Conservation (phyloP, 768 basidiomycete genomes). For the Suillus weaverae region DNA sequence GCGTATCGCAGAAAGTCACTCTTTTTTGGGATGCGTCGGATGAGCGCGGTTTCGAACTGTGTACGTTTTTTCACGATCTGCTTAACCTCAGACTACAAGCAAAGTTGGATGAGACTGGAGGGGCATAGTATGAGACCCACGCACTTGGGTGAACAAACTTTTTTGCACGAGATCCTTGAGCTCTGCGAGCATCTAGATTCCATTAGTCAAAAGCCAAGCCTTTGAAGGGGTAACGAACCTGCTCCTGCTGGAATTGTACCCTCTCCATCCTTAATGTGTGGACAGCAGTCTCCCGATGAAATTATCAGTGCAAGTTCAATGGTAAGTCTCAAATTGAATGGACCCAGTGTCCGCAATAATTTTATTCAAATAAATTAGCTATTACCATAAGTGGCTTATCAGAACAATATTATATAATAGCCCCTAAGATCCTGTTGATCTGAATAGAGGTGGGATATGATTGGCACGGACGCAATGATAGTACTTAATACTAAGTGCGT, state of each 20-base stretch:
- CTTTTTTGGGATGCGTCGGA: slow-evolving; percentile 83
- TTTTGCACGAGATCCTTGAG: slow-evolving; percentile 89
- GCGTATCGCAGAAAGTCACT: slow-evolving; percentile 88
- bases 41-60: slow-evolving; percentile 77
- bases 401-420: neutral
- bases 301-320: neutral
- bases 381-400: neutral
- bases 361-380: neutral
- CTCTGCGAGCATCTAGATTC: slow-evolving; percentile 85
- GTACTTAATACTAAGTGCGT: no score
- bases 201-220: neutral
- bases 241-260: slow-evolving; percentile 92
- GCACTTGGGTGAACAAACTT: slow-evolving; percentile 77
- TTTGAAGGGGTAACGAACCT: slow-evolving; percentile 43
- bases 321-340: neutral
- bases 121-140: slow-evolving; percentile 20
- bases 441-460: no score
- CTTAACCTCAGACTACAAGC: slow-evolving; percentile 68
- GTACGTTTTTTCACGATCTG: slow-evolving; percentile 85
- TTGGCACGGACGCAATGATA: neutral
- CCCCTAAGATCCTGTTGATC: neutral
- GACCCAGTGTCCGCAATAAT: neutral
- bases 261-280: slow-evolving; percentile 68
- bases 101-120: slow-evolving; percentile 4
- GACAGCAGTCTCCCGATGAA: neutral